A percentile compares a stretch with the other conserved stretches of the same genome.
These are phyloP conservation scores for Cercospora sp. DNA, from an alignment of 2,329 filamentous ascomycete species.

Conservation along the genomic window DNA sequence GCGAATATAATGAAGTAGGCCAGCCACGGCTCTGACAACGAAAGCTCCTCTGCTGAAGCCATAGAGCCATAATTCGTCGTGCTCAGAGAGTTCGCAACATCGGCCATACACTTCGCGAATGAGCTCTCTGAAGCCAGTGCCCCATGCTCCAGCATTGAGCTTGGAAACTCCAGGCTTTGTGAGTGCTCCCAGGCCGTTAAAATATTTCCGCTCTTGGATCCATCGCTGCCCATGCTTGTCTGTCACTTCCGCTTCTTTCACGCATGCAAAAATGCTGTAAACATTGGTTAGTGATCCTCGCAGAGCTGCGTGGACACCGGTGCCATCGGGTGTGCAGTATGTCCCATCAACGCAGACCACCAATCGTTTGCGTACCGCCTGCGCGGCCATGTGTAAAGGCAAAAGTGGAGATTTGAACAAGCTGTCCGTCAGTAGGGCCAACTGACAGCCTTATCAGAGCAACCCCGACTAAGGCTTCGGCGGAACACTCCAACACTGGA, in stretches of 20 bases:
- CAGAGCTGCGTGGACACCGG: neutral
- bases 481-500: no score
- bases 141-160: conserved; percentile 22
- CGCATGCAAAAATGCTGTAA: conserved; percentile 24
- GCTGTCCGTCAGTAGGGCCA: no score
- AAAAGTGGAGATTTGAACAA: no score
- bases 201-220: conserved; percentile 25
- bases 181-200: conserved; percentile 22
- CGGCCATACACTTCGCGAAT: conserved; percentile 30
- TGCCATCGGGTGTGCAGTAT: conserved; percentile 11
- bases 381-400: neutral
- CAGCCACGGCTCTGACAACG: conserved; percentile 44
- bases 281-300: conserved; percentile 24
- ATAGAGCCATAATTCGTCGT: conserved; percentile 46
- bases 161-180: conserved; percentile 24
- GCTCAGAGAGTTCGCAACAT: conserved; percentile 25
- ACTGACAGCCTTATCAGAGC: no score
- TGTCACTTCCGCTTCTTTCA: conserved; percentile 21
- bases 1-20: conserved; percentile 42
- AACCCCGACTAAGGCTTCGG: no score
- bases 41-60: conserved; percentile 46
- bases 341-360: conserved; percentile 31
- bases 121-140: conserved; percentile 27
- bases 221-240: conserved; percentile 7
- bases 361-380: conserved; percentile 18